Evolutionary conservation across 139 green algal species (phyloP).

Genomic region (Eudorina sp.): DNA sequence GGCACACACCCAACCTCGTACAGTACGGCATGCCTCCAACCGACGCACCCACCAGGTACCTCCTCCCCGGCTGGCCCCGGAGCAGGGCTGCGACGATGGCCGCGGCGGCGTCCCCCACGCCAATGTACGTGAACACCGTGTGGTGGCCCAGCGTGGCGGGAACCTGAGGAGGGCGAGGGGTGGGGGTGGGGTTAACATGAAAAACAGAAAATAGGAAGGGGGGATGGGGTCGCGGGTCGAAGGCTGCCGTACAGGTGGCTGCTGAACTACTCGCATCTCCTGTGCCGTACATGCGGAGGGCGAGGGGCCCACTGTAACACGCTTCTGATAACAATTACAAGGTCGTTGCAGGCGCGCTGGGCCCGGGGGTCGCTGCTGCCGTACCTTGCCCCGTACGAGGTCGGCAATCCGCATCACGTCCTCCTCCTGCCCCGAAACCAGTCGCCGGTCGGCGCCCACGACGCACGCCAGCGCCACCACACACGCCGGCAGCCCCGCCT

Average conservation of each 20-base stretch:
- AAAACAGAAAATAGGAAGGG: too few relatives aligned
- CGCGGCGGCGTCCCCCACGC: conserved; percentile 13
- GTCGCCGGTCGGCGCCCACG: conserved; percentile 29
- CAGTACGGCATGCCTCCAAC: neutral
- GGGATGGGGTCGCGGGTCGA: too few relatives aligned
- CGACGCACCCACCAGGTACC: conserved; percentile 30
- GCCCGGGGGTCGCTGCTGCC: too few relatives aligned
- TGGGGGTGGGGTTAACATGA: too few relatives aligned
- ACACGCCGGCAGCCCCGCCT: neutral
- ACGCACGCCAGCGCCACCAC: conserved; percentile 17
- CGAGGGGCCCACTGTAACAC: too few relatives aligned
- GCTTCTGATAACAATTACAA: too few relatives aligned
- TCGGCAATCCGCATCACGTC: conserved; percentile 43
- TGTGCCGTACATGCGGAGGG: too few relatives aligned
- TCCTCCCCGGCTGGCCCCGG: neutral
- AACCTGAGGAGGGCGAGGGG: conserved; percentile 19
- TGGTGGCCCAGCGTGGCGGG: conserved; percentile 14
- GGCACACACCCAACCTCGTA: conserved; percentile 1
- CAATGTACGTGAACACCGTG: conserved; percentile 35
- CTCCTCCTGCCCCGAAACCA: neutral
- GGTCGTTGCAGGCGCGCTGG: too few relatives aligned
- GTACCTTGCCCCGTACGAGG: conserved; percentile 33
- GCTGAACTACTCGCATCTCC: too few relatives aligned
- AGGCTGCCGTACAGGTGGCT: too few relatives aligned
- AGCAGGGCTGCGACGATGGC: conserved; percentile 6